Evolutionary conservation across 2,329 filamentous ascomycete genomes (phyloP), one percentile per base, ranked within the genome.

Genomic region (Macrophomina phaseolina): DNA sequence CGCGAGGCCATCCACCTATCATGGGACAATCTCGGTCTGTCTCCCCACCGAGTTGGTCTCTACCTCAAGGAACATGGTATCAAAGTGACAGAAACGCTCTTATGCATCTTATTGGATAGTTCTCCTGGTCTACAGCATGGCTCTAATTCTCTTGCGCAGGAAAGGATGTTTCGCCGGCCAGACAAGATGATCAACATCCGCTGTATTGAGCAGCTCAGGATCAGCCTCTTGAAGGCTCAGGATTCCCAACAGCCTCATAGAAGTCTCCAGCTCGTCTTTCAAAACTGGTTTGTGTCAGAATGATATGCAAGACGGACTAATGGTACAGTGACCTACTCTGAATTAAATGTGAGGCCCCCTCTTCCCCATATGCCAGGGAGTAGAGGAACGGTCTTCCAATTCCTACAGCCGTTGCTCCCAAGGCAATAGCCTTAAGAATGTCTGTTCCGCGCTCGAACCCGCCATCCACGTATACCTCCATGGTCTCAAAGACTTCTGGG

Each of bases 371-470:
- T 16, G 84, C 85, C 67, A 90, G 72, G 1, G 85, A 84, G 71
- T 84, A 90, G 49, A 90, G 70, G 64, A 89, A 86, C 0, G 86
- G 86, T 18, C 89, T 79, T 0, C 89, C 89, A 9, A 91, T 78
- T 0, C 88, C 88, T 0, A 81, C 89, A 0, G 86, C 88, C 64
- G 80, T 88, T 0, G 88, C 89, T 0, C 89, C 89, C 0, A 91
- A 77, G 63, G 87, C 89, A 11, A 91, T 72, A 0, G 87, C 88
- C 74, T 91, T 91, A 70, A 91, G 82, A 3, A 91, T 85, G 71
- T 91, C 89, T 0, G 87, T 86, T 0, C 89, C 89, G 18, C 88
- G 79, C n/a, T 83, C 82, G 36, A 91, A 82, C 0, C 89, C 89
- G 0, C 89, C 87, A 69, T 91, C 89, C 4, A 91, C 79, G 63